Evolutionary conservation across 192 early-diverging fungal genomes (phyloP), one percentile per base, ranked within the genome.

Genomic region (Backusella westeae): DNA sequence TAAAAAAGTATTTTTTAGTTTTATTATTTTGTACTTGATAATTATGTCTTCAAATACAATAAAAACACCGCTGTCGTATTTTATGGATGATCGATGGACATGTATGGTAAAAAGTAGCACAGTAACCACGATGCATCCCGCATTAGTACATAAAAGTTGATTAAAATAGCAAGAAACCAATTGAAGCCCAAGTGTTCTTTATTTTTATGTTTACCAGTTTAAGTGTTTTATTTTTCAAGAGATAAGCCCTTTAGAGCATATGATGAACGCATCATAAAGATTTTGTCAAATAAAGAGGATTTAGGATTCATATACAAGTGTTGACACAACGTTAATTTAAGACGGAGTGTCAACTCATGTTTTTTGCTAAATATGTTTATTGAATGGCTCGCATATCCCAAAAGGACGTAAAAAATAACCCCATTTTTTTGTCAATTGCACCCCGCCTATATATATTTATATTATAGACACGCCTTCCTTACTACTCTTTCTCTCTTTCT

Each of bases 381-480:
- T 49, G 19, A 49, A 49, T 15, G 19, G 42, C 42, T 26, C 32
- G 19, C 67, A 35, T 35, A 67, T 9, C 32, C 26, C 32, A 66
- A 32, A 66, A 66, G 26, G 63, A 6, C 10, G 15, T 32, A 34
- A 68, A 56, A 59, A 26, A 29, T 59, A 59, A 14, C 56, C 56
- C 56, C 56, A 59, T 63, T 63, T 63, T 68, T 68, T 35, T 68
- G 67, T 68, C 67, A 35, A 68, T 68, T 9, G 7, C 17, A 68
- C 29, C 67, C 29, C 39, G 15, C 44, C 9, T 49, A 32, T 71
- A 34, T 19, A 65, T 36, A 12, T 63, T 67, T 67, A 63, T 73
- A 15, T 63, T 10, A 17, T 26, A 53, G 8, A 32, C 52, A 41
- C 34, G n/a, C 34, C 53, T 67, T 42, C 67, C 14, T 74, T 42